These are phyloP conservation scores for Sophora flavescens DNA, from an alignment of 306 rosid genomes.

Conservation along the genomic window DNA sequence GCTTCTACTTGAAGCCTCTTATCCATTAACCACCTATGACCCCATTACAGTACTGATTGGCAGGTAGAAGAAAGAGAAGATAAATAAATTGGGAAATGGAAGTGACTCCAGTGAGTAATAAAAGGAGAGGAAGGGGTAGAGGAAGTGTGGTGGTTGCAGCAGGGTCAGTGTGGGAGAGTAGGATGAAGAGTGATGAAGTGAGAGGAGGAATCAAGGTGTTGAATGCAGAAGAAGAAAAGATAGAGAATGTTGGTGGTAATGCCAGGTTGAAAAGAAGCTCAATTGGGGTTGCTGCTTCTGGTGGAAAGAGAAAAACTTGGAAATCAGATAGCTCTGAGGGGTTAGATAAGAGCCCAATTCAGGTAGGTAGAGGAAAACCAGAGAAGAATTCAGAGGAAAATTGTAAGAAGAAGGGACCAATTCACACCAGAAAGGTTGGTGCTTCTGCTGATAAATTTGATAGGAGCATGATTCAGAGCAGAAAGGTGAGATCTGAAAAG, in stretches of 20 bases:
- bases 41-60: constrained; percentile 52
- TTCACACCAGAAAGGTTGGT: constrained; percentile 53
- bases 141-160: constrained; percentile 56
- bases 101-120: constrained; percentile 25
- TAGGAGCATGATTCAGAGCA: constrained; percentile 49
- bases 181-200: constrained; percentile 81
- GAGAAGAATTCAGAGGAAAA: constrained; percentile 57
- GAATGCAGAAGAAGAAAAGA: constrained; percentile 58
- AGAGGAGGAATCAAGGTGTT: constrained; percentile 82
- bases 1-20: constrained; percentile 65
- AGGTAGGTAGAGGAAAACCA: constrained; percentile 48
- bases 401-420: constrained; percentile 61
- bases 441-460: constrained; percentile 49
- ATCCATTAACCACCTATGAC: constrained; percentile 53
- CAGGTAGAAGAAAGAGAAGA: background rate
- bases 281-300: constrained; percentile 38
- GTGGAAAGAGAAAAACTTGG: constrained; percentile 77
- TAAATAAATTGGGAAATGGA: constrained; percentile 59
- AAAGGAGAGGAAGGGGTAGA: constrained; percentile 46
- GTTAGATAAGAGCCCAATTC: constrained; percentile 56
- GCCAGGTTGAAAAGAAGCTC: constrained; percentile 54
- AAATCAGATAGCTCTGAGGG: constrained; percentile 55
- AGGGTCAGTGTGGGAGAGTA: constrained; percentile 93
- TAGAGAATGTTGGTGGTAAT: constrained; percentile 8
- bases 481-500: constrained; percentile 64